A percentile compares a stretch with the other conserved stretches of the same genome.
phyloP scores from a whole-genome alignment of 805 yeast species.

The Cyberlindnera subsufficiens region DNA sequence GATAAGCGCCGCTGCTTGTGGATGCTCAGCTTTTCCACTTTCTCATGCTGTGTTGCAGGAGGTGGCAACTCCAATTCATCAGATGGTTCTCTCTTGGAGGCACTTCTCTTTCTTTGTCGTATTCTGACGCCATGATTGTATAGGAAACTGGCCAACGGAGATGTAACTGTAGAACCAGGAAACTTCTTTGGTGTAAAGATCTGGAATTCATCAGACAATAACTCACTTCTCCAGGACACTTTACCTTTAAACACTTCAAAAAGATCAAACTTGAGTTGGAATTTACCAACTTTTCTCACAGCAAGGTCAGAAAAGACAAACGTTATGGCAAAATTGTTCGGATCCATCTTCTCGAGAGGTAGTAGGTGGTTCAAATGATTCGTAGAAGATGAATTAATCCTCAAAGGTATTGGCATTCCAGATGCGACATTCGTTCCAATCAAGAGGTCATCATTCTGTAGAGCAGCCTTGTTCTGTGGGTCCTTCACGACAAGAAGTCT shows the following conservation, averaged over 20 bases:
- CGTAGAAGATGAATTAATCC: constrained; percentile 9
- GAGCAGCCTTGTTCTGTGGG: not conserved
- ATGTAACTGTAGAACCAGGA: constrained; percentile 26
- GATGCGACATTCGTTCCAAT: constrained; percentile 20
- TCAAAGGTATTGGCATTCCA: constrained; percentile 21
- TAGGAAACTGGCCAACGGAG: constrained; percentile 24
- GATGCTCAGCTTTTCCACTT: too few relatives aligned
- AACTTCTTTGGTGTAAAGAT: constrained; percentile 28
- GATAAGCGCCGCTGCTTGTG: too few relatives aligned
- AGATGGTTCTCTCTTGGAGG: constrained; percentile 1
- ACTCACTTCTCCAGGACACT: constrained; percentile 15
- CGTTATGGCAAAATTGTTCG: constrained; percentile 21
- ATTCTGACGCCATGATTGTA: constrained; percentile 27
- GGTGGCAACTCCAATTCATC: too few relatives aligned
- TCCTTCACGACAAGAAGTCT: constrained; percentile 5
- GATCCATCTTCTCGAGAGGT: constrained; percentile 12
- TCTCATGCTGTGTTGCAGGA: too few relatives aligned
- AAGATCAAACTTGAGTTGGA: constrained; percentile 22
- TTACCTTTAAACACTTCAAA: constrained; percentile 23
- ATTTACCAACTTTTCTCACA: constrained; percentile 24
- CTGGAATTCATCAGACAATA: constrained; percentile 18
- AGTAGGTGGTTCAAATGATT: constrained; percentile 7
- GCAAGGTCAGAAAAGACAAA: constrained; percentile 28
- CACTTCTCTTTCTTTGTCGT: constrained; percentile 24
- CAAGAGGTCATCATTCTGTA: constrained; percentile 14